Percentiles rank a stretch among this genome's conserved stretches.
These are phyloP conservation scores for Vitis amurensis DNA, from an alignment of 164 flowering plant genomes.

Conservation along the genomic window DNA sequence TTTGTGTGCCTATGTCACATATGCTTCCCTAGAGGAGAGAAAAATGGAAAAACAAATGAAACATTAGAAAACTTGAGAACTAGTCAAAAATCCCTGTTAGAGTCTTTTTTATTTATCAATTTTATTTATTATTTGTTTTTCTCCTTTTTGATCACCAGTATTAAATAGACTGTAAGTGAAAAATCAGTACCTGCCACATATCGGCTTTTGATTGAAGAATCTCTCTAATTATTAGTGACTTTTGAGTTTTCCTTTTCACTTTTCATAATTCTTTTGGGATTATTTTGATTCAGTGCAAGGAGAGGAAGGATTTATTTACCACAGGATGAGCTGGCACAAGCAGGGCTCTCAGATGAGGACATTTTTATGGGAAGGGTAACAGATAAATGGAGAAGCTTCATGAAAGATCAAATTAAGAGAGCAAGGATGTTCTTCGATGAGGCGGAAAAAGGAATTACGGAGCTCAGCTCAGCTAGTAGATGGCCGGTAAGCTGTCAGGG, in stretches of 20 bases:
- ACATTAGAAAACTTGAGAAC: too few species aligned
- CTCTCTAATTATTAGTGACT: too few species aligned
- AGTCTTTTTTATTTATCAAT: too few species aligned
- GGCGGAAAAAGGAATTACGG: constrained; percentile 74
- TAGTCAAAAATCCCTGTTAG: too few species aligned
- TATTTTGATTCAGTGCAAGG: constrained; percentile 50
- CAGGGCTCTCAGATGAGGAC: constrained; percentile 86
- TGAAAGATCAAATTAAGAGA: constrained; percentile 80
- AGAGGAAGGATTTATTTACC: constrained; percentile 84
- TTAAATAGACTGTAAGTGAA: too few species aligned
- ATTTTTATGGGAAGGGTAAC: constrained; percentile 82
- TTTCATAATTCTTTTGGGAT: background rate
- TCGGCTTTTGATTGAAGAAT: too few species aligned
- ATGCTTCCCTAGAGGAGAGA: too few species aligned
- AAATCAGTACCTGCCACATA: too few species aligned
- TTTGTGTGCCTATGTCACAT: too few species aligned
- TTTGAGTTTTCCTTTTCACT: too few species aligned
- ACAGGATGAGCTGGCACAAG: constrained; percentile 79
- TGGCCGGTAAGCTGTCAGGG: constrained; percentile 71
- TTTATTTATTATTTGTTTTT: background rate
- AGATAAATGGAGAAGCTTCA: constrained; percentile 81
- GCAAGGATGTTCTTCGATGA: constrained; percentile 86
- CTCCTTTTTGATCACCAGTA: too few species aligned
- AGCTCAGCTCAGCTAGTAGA: constrained; percentile 77
- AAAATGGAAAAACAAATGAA: too few species aligned